Conservation (phyloP, 2,329 filamentous ascomycete species). For the Ophiostoma himal-ulmi region DNA sequence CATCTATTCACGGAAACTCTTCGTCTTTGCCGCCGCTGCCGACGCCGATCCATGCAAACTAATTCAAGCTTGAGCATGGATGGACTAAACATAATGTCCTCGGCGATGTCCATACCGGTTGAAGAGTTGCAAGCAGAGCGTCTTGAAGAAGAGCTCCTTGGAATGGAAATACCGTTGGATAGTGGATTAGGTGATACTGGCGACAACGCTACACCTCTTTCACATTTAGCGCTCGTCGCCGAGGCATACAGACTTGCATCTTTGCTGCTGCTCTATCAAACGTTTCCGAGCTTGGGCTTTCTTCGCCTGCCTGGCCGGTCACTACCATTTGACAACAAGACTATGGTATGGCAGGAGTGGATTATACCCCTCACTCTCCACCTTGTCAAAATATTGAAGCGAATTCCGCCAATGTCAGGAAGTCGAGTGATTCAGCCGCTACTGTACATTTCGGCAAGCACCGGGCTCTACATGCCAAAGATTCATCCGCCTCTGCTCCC, state of each 20-base stretch:
- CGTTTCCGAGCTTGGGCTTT: slow-evolving; percentile 8
- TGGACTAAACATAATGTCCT: not conserved
- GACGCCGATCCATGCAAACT: not conserved
- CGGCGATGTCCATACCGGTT: not conserved
- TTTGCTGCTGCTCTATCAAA: slow-evolving; percentile 4
- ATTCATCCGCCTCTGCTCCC: not conserved
- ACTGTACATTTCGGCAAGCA: slow-evolving; percentile 7
- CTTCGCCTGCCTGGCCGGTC: slow-evolving; percentile 7
- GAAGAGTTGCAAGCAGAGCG: slow-evolving; percentile 12
- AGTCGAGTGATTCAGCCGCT: slow-evolving; percentile 13
- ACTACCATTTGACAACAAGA: slow-evolving; percentile 8
- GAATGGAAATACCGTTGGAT: slow-evolving; percentile 8
- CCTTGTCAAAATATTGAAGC: slow-evolving; percentile 3
- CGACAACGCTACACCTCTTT: not conserved
- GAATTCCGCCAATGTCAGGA: slow-evolving; percentile 3
- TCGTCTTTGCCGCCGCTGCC: slow-evolving; percentile 5
- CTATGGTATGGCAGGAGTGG: slow-evolving; percentile 14
- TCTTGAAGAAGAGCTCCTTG: slow-evolving; percentile 3
- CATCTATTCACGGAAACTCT: slow-evolving; percentile 9
- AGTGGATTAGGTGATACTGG: slow-evolving; percentile 4
- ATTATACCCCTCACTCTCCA: slow-evolving; percentile 6
- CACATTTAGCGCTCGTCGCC: slow-evolving; percentile 7
- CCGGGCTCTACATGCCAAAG: slow-evolving; percentile 2
- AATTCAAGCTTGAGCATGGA: not conserved
- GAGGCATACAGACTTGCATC: slow-evolving; percentile 13